A percentile compares a stretch with the other conserved stretches of the same genome.
Conservation (phyloP, 345 rosid genomes). For the Citrus reticulata region DNA sequence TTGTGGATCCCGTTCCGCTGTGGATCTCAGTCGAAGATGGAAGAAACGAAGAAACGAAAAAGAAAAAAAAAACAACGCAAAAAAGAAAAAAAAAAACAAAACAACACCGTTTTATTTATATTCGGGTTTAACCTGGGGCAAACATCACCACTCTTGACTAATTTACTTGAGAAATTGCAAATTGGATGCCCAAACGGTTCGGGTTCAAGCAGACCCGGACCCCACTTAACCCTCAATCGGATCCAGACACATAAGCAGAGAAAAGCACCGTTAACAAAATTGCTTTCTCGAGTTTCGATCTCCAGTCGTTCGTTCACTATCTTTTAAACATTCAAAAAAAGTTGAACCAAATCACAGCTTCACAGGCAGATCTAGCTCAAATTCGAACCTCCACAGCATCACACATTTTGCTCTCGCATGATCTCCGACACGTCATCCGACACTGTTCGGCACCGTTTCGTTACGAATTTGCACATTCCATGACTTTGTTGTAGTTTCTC, state of each 20-base stretch:
- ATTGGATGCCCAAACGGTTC: background rate
- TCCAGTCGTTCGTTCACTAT: too few relatives aligned
- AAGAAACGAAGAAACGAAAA: too few relatives aligned
- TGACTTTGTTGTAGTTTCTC: background rate
- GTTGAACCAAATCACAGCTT: too few relatives aligned
- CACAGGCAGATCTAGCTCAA: background rate
- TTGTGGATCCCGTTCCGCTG: too few relatives aligned
- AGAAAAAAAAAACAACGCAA: too few relatives aligned
- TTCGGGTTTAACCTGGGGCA: too few relatives aligned
- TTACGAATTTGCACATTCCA: background rate
- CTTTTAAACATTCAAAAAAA: too few relatives aligned
- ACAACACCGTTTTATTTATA: too few relatives aligned
- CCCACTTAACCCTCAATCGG: background rate
- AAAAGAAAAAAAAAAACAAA: too few relatives aligned
- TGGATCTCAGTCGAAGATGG: too few relatives aligned
- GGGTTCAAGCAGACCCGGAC: background rate
- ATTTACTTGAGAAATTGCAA: too few relatives aligned
- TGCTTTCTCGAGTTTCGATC: slow-evolving; percentile 2
- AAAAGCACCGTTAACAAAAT: background rate
- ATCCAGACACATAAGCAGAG: background rate
- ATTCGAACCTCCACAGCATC: background rate
- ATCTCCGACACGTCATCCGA: background rate
- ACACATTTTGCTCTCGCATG: background rate
- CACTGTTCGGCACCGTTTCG: background rate
- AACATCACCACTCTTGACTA: too few relatives aligned